phyloP scores from a whole-genome alignment of 176 grass and related monocot genomes.

The Aegilops speltoides region DNA sequence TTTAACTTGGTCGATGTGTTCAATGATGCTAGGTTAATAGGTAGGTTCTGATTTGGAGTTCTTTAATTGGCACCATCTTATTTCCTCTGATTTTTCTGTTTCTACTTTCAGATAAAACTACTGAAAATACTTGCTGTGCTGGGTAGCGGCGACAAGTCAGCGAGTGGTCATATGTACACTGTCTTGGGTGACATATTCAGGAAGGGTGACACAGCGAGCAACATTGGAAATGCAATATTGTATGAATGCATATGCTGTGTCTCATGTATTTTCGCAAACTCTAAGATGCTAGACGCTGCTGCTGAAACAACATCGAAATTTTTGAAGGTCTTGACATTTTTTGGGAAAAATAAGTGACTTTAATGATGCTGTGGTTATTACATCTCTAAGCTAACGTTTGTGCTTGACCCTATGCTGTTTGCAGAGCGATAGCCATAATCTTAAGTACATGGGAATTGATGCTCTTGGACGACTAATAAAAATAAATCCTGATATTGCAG shows the following conservation, averaged over 20 bases:
- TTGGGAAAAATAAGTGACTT: neutral
- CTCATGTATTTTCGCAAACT: constrained; percentile 92
- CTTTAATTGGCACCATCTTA: constrained; percentile 28
- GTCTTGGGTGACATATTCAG: constrained; percentile 92
- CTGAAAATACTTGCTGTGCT: constrained; percentile 95
- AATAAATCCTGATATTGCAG: constrained; percentile 99
- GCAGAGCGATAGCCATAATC: constrained; percentile 99
- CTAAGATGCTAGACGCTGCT: constrained; percentile 89
- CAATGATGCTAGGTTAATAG: neutral
- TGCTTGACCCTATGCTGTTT: neutral
- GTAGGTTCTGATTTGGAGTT: constrained; percentile 22
- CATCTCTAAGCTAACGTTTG: constrained; percentile 12
- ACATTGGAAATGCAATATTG: constrained; percentile 97
- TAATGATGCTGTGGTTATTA: neutral
- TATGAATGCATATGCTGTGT: constrained; percentile 98
- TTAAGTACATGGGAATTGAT: constrained; percentile 99
- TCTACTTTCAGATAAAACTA: constrained; percentile 84
- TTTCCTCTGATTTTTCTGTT: constrained; percentile 17
- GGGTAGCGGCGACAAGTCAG: constrained; percentile 91
- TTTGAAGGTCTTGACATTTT: constrained; percentile 68
- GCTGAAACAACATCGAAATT: constrained; percentile 97
- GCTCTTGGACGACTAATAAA: constrained; percentile 93
- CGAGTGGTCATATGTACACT: constrained; percentile 83
- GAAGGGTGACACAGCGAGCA: constrained; percentile 91
- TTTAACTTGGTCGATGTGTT: constrained; percentile 8